A percentile compares a stretch with the other conserved stretches of the same genome.
phyloP scores from a whole-genome alignment of 2,329 filamentous ascomycete genomes.

The Chalara sp. region DNA sequence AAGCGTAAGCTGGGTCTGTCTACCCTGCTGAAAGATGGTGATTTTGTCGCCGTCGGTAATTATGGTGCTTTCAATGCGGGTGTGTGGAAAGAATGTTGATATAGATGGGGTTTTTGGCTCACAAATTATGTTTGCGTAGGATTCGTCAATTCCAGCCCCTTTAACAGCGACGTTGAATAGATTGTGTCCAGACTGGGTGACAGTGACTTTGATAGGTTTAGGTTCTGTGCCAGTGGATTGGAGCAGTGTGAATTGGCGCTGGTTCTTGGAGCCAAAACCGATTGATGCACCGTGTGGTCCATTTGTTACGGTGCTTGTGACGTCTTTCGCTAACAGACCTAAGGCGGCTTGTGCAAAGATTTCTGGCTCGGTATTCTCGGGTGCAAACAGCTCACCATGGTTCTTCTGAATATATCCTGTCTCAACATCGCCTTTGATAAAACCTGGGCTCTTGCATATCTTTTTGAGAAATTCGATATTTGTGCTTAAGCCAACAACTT shows the following conservation, averaged over 20 bases:
- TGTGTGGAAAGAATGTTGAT: slow-evolving; percentile 73
- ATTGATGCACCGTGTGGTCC: slow-evolving; percentile 41
- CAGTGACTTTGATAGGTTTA: slow-evolving; percentile 14
- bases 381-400: slow-evolving; percentile 68
- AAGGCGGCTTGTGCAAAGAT: slow-evolving; percentile 83
- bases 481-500: slow-evolving; percentile 86
- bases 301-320: slow-evolving; percentile 22
- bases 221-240: slow-evolving; percentile 5
- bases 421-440: slow-evolving; percentile 82
- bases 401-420: slow-evolving; percentile 96
- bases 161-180: slow-evolving; percentile 37
- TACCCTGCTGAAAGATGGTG: slow-evolving; percentile 68
- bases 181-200: slow-evolving; percentile 26
- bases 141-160: slow-evolving; percentile 35
- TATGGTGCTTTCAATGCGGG: slow-evolving; percentile 73
- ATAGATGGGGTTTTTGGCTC: slow-evolving; percentile 42
- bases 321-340: slow-evolving; percentile 54
- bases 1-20: slow-evolving; percentile 52
- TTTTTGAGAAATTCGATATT: slow-evolving; percentile 96
- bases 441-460: slow-evolving; percentile 73
- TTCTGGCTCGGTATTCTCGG: slow-evolving; percentile 56
- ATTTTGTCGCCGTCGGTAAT: slow-evolving; percentile 57
- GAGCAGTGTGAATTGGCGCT: slow-evolving; percentile 23
- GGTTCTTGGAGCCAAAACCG: slow-evolving; percentile 36
- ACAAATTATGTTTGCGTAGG: slow-evolving; percentile 35